These are phyloP conservation scores for Rhizophora apiculata DNA, from an alignment of 345 rosid species.

Conservation along the genomic window DNA sequence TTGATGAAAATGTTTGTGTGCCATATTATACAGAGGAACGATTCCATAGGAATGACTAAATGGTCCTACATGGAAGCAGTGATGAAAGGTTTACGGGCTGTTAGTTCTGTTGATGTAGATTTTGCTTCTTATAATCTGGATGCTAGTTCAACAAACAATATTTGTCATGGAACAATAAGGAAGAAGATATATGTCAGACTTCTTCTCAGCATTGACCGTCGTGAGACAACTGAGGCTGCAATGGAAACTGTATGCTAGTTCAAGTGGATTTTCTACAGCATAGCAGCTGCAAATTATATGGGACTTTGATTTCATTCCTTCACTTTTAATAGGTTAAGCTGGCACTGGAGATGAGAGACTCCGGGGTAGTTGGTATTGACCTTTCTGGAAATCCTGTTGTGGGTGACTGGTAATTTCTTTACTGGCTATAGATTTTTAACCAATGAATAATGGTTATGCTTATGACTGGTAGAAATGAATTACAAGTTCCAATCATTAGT, in stretches of 20 bases:
- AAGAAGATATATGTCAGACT: constrained; percentile 78
- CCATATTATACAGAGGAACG: constrained; percentile 55
- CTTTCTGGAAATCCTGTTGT: constrained; percentile 91
- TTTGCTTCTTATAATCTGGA: constrained; percentile 29
- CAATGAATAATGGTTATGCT: neutral
- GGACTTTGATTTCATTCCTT: neutral
- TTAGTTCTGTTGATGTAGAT: constrained; percentile 57
- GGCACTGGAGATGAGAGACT: constrained; percentile 72
- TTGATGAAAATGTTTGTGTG: constrained; percentile 15
- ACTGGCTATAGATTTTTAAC: neutral
- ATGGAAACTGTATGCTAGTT: constrained; percentile 76
- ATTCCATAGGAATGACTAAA: constrained; percentile 83
- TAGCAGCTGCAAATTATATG: constrained; percentile 4
- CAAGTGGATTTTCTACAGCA: constrained; percentile 1
- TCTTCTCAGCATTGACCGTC: constrained; percentile 95
- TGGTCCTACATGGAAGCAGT: constrained; percentile 96
- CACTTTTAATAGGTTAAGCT: constrained; percentile 63
- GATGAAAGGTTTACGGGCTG: constrained; percentile 60
- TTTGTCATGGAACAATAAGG: constrained; percentile 35
- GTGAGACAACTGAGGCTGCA: constrained; percentile 79
- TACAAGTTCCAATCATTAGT: constrained; percentile 11
- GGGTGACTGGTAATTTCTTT: constrained; percentile 66
- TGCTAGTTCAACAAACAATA: constrained; percentile 20
- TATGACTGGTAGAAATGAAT: neutral
- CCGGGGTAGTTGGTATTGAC: constrained; percentile 83